Evolutionary conservation across 2,329 filamentous ascomycete genomes (phyloP).

Genomic region (Pseudopithomyces maydicus): DNA sequence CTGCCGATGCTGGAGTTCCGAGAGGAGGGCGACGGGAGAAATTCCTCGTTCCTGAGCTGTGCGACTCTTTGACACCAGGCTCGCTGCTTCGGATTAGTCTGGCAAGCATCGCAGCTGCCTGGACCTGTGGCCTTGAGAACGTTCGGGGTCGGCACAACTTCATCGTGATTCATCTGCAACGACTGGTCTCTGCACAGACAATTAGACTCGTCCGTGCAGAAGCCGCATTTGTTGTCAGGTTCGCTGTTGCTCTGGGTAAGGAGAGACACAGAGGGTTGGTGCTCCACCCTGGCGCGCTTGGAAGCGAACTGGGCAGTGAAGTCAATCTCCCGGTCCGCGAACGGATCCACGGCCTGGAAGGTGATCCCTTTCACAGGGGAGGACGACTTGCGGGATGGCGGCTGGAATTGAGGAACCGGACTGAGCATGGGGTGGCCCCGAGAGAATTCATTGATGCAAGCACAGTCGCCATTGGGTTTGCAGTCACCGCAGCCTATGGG

Average conservation of each 20-base stretch:
- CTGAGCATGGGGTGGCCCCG: slow-evolving; percentile 26
- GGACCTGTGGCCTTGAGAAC: slow-evolving; percentile 19
- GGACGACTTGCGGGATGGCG: neutral
- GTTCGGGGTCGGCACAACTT: slow-evolving; percentile 12
- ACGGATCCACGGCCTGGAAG: slow-evolving; percentile 16
- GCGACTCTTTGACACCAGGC: slow-evolving; percentile 44
- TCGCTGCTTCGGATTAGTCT: slow-evolving; percentile 38
- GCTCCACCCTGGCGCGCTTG: slow-evolving; percentile 14
- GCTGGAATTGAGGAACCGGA: slow-evolving; percentile 21
- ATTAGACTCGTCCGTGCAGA: slow-evolving; percentile 38
- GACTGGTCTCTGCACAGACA: slow-evolving; percentile 37
- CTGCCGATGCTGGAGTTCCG: slow-evolving; percentile 27
- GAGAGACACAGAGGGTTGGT: slow-evolving; percentile 26
- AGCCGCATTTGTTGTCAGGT: slow-evolving; percentile 35
- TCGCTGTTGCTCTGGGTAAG: slow-evolving; percentile 17
- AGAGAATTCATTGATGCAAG: slow-evolving; percentile 38
- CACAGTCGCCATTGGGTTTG: slow-evolving; percentile 34
- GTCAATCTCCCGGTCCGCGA: slow-evolving; percentile 37
- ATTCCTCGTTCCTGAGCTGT: slow-evolving; percentile 25
- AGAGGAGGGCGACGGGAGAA: slow-evolving; percentile 19
- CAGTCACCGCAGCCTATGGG: slow-evolving; percentile 33
- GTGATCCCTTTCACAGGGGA: slow-evolving; percentile 23
- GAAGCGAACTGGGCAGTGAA: slow-evolving; percentile 35
- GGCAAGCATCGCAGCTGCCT: slow-evolving; percentile 43
- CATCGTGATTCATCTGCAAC: slow-evolving; percentile 19